Percentiles rank a stretch among this genome's conserved stretches.
Conservation (phyloP, 2,329 filamentous ascomycete genomes). For the Pseudodiploospora longispora region DNA sequence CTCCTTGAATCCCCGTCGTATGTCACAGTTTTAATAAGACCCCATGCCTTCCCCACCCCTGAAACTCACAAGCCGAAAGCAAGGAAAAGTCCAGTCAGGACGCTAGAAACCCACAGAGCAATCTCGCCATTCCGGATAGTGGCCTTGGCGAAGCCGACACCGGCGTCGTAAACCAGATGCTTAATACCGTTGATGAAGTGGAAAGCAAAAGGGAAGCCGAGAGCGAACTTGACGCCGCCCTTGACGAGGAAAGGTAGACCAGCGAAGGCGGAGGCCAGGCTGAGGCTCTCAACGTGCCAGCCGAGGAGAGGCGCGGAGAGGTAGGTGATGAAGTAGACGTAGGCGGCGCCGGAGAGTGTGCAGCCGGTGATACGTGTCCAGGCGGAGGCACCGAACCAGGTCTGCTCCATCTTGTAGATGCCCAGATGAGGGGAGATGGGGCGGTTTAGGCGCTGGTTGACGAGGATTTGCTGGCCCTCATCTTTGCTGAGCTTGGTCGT, state of each 20-base stretch:
- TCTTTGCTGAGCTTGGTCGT: slow-evolving; percentile 48
- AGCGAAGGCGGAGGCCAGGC: slow-evolving; percentile 53
- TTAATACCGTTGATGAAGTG: slow-evolving; percentile 48
- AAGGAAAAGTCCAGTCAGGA: slow-evolving; percentile 34
- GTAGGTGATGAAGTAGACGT: slow-evolving; percentile 75
- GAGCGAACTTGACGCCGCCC: slow-evolving; percentile 45
- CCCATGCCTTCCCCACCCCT: too few relatives aligned
- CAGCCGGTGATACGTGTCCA: slow-evolving; percentile 81
- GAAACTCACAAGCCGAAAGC: slow-evolving; percentile 38
- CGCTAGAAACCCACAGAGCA: slow-evolving; percentile 40
- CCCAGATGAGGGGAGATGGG: slow-evolving; percentile 77
- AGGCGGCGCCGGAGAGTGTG: slow-evolving; percentile 63
- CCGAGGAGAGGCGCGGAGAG: slow-evolving; percentile 68
- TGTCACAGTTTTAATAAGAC: not conserved
- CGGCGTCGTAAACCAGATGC: slow-evolving; percentile 46
- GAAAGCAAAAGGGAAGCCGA: slow-evolving; percentile 53
- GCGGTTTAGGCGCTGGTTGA: slow-evolving; percentile 69
- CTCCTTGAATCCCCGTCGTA: not conserved
- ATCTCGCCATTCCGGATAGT: slow-evolving; percentile 38
- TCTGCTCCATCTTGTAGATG: slow-evolving; percentile 83
- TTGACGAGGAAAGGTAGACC: slow-evolving; percentile 52
- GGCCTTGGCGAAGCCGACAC: slow-evolving; percentile 41
- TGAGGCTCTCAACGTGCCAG: slow-evolving; percentile 50
- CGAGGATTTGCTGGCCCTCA: slow-evolving; percentile 59
- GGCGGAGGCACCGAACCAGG: slow-evolving; percentile 65